A percentile compares a stretch with the other conserved stretches of the same genome.
Conservation (phyloP, 805 yeast species). For the Lachancea dasiensis region DNA sequence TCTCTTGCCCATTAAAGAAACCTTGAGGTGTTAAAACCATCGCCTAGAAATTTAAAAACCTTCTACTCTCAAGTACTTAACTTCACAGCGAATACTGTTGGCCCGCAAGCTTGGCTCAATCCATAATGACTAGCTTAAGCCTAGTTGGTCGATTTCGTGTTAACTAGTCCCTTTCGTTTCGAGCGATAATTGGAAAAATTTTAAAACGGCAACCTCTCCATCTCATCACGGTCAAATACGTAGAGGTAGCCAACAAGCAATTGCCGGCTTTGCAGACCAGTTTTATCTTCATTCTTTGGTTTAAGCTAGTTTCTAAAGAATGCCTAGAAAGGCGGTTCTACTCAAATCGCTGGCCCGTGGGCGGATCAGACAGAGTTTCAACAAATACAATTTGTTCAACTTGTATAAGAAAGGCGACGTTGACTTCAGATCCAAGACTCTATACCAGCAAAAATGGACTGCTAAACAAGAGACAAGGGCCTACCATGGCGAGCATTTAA, state of each 20-base stretch:
- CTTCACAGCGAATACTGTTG: too few species aligned
- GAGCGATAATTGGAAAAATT: constrained; percentile 4
- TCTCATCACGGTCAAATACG: too few species aligned
- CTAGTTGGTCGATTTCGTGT: too few species aligned
- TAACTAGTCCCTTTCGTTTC: background rate
- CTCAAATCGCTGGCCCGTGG: constrained; percentile 58
- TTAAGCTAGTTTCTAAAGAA: constrained; percentile 17
- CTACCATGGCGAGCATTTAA: constrained; percentile 90
- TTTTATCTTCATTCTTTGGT: background rate
- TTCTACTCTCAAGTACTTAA: too few species aligned
- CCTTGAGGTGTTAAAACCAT: too few species aligned
- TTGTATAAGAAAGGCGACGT: constrained; percentile 64
- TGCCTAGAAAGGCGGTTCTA: constrained; percentile 59
- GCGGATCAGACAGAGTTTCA: constrained; percentile 82
- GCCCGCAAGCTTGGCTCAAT: too few species aligned
- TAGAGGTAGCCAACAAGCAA: too few species aligned
- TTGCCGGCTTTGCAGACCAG: background rate
- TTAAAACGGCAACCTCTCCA: background rate
- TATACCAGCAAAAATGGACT: constrained; percentile 86
- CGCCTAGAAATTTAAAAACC: too few species aligned
- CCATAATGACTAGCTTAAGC: too few species aligned
- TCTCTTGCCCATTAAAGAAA: too few species aligned
- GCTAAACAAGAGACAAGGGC: constrained; percentile 90
- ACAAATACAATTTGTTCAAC: constrained; percentile 86
- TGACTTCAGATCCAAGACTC: constrained; percentile 53